phyloP scores from a whole-genome alignment of 2,329 filamentous ascomycete genomes.

The Thermomyces lanuginosus region DNA sequence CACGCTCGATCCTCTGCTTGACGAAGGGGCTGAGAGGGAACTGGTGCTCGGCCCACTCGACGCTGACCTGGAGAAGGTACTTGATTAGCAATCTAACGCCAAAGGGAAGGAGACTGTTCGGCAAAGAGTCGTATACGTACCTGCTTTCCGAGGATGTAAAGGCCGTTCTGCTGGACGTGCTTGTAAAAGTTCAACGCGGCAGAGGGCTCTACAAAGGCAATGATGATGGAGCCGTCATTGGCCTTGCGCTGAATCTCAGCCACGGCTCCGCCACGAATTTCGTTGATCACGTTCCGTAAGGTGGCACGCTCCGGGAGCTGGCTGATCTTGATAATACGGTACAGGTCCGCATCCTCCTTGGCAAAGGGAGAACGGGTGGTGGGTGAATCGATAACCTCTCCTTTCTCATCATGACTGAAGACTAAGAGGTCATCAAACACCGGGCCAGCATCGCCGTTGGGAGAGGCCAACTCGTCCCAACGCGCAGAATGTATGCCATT shows the following conservation, averaged over 20 bases:
- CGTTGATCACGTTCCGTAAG: slow-evolving; percentile 47
- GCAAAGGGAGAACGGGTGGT: slow-evolving; percentile 9
- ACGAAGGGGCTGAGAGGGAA: slow-evolving; percentile 49
- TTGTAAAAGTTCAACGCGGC: slow-evolving; percentile 50
- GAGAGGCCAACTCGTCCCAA: slow-evolving; percentile 7
- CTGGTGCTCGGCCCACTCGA: slow-evolving; percentile 56
- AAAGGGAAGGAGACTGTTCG: neutral
- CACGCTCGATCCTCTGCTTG: slow-evolving; percentile 44
- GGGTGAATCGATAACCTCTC: slow-evolving; percentile 9
- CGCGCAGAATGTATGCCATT: slow-evolving; percentile 5
- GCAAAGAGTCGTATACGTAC: slow-evolving; percentile 30
- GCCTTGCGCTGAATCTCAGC: slow-evolving; percentile 50
- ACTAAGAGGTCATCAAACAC: slow-evolving; percentile 12
- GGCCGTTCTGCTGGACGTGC: slow-evolving; percentile 45
- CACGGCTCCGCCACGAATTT: slow-evolving; percentile 53
- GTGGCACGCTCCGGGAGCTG: slow-evolving; percentile 47
- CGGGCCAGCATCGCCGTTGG: slow-evolving; percentile 7
- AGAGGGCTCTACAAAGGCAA: slow-evolving; percentile 53
- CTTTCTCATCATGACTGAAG: slow-evolving; percentile 13
- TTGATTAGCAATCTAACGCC: slow-evolving; percentile 6
- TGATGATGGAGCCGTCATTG: slow-evolving; percentile 42
- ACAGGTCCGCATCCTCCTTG: slow-evolving; percentile 9
- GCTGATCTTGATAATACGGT: slow-evolving; percentile 37
- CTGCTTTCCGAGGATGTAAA: slow-evolving; percentile 53
- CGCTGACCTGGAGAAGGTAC: slow-evolving; percentile 39